Base-by-base conservation (phyloP, 345 rosid species). In the Eucalyptus polybractea region DNA sequence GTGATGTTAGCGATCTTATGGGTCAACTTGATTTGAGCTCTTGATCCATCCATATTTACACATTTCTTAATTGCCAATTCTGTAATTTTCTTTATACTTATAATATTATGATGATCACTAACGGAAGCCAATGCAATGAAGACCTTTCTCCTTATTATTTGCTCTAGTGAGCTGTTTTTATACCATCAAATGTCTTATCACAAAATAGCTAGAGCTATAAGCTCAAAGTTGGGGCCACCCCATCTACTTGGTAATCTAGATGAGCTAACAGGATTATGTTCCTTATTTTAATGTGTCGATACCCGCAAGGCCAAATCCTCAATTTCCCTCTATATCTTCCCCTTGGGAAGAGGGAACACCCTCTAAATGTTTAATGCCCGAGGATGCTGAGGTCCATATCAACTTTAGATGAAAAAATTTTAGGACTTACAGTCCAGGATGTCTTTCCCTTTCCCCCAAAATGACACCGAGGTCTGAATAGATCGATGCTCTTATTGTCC, bases 211-310 rank as follows among this genome's bases (percentile, higher is more conserved):
- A 19, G 7, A 53, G 25, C 2, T 53, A 53, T 19, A 53, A 53
- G 10, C 10, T 19, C 58, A 53, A 53, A 53, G 58, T 53, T 53
- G 25, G 4, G 10, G 25, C 0, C 0, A 1, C 58, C 58, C 25
- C 4, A 53, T 4, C 10, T 7, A 4, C 0, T 4, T 53, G 3
- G 5, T 53, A 53, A 53, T 1, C 2, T 19, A 19, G 0, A 0
- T 19, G 24, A 0, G 10, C 1, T 53, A 0, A 53, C 1, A 53
- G 0, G 2, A 17, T 0, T 53, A 53, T 0, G 1, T 53, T 53
- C 1, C 5, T 53, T 19, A 53, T 19, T 53, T 53, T 53, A 7
- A 53, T 19, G 5, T 7, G 2, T 53, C 2, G n/a, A n/a, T n/a
- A n/a, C n/a, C n/a, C n/a, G n/a, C 49, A 45, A 1, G 0, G 10